These are phyloP conservation scores for Diaporthe sp. DNA, from an alignment of 2,329 filamentous ascomycete species.

Conservation along the genomic window DNA sequence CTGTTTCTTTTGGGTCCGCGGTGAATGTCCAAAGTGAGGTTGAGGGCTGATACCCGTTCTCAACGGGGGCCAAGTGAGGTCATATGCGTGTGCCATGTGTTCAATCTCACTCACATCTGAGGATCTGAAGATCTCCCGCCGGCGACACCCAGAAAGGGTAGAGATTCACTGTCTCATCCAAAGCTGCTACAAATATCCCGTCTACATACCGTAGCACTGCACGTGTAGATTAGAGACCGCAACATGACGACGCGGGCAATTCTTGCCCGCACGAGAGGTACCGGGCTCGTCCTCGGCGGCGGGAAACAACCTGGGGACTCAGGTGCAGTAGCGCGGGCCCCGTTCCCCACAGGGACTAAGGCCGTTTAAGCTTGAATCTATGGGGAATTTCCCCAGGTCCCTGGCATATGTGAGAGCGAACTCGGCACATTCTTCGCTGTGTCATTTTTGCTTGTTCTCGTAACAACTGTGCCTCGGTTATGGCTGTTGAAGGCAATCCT, in stretches of 20 bases:
- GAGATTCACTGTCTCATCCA: not conserved
- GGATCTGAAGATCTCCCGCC: not conserved
- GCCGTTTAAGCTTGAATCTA: slow-evolving; percentile 13
- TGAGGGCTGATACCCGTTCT: too few species aligned
- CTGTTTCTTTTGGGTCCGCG: not conserved
- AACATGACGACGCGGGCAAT: not conserved
- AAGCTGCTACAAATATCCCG: not conserved
- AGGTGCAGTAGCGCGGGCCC: slow-evolving; percentile 26
- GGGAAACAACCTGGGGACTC: not conserved
- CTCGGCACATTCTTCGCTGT: not conserved
- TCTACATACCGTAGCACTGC: too few species aligned
- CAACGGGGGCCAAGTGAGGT: not conserved
- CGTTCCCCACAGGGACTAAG: slow-evolving; percentile 22
- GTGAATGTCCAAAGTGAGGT: too few species aligned
- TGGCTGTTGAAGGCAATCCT: not conserved
- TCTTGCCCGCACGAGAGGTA: not conserved
- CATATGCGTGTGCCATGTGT: not conserved
- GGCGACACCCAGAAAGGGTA: not conserved
- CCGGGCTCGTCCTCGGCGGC: not conserved
- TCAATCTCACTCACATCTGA: not conserved
- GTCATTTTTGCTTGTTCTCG: not conserved
- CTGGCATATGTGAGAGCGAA: not conserved
- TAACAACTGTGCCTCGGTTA: too few species aligned
- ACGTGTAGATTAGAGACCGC: not conserved
- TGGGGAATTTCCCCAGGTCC: slow-evolving; percentile 27